Evolutionary conservation across 495 filamentous ascomycete species (phyloP).

Genomic region (Penicillium coprophilum): DNA sequence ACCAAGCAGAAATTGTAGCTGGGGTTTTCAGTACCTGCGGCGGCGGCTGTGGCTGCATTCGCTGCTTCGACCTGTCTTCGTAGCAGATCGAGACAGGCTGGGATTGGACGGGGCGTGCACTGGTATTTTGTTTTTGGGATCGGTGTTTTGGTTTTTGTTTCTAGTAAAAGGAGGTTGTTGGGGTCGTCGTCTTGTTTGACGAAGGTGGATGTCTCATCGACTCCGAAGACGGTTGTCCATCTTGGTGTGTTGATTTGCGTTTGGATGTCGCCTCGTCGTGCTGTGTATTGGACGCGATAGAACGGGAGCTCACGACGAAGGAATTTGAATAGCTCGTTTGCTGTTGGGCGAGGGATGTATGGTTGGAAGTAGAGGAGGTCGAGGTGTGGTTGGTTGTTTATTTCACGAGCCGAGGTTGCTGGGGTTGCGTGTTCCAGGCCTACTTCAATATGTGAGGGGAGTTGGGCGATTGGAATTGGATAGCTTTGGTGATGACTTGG

Average conservation of each 20-base stretch:
- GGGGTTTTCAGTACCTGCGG: constrained; percentile 27
- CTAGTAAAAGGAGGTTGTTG: constrained; percentile 39
- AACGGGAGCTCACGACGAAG: constrained; percentile 63
- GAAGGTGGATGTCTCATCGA: constrained; percentile 59
- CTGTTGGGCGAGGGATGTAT: constrained; percentile 52
- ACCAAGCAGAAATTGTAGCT: constrained; percentile 72
- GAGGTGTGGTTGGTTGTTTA: constrained; percentile 63
- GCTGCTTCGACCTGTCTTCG: constrained; percentile 55
- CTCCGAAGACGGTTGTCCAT: constrained; percentile 70
- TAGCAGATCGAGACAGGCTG: constrained; percentile 60
- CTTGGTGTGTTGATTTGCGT: constrained; percentile 65
- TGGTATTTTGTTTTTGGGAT: constrained; percentile 50
- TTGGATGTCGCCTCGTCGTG: constrained; percentile 57
- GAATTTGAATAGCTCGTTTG: constrained; percentile 62
- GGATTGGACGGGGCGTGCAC: constrained; percentile 62
- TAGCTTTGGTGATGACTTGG: constrained; percentile 54
- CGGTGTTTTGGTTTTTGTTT: constrained; percentile 27
- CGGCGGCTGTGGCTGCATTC: constrained; percentile 31
- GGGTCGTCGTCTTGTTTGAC: constrained; percentile 12
- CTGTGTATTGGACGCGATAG: constrained; percentile 69
- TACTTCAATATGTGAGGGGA: constrained; percentile 47
- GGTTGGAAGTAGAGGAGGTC: constrained; percentile 69
- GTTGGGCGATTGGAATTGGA: constrained; percentile 59
- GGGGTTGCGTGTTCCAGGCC: constrained; percentile 32
- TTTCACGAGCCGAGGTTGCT: constrained; percentile 22